Conservation (phyloP, 1,139 yeast species). For the Suhomyces bokatorum region DNA sequence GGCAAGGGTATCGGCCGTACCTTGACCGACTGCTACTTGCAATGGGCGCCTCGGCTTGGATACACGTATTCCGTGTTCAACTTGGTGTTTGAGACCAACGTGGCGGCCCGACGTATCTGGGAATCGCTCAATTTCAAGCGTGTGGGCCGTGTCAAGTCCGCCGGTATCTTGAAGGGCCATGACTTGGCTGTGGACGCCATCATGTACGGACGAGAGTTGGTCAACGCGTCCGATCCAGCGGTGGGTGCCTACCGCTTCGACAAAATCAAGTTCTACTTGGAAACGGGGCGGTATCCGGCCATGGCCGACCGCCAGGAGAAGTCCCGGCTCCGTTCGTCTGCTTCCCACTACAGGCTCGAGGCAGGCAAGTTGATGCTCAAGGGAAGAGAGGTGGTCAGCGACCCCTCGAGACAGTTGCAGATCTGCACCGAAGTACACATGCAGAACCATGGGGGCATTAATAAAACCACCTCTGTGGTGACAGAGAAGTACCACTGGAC, state of each 20-base stretch:
- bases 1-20: slow-evolving; percentile 93
- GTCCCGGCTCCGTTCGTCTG: slow-evolving; percentile 77
- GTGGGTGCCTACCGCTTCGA: slow-evolving; percentile 69
- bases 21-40: slow-evolving; percentile 75
- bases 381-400: slow-evolving; percentile 80
- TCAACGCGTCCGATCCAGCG: slow-evolving; percentile 49
- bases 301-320: slow-evolving; percentile 81
- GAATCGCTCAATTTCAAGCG: slow-evolving; percentile 77
- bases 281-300: slow-evolving; percentile 85
- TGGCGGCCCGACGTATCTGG: slow-evolving; percentile 76
- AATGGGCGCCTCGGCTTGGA: slow-evolving; percentile 90
- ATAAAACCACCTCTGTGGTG: slow-evolving; percentile 76
- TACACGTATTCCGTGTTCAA: slow-evolving; percentile 84
- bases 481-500: slow-evolving; percentile 90
- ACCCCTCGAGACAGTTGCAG: slow-evolving; percentile 69
- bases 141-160: slow-evolving; percentile 77
- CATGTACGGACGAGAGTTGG: slow-evolving; percentile 62
- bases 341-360: slow-evolving; percentile 71
- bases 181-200: slow-evolving; percentile 81
- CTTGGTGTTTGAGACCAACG: slow-evolving; percentile 84
- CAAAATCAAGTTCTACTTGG: slow-evolving; percentile 73
- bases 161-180: slow-evolving; percentile 83
- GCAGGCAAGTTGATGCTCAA: slow-evolving; percentile 75
- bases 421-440: slow-evolving; percentile 74
- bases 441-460: slow-evolving; percentile 82